A percentile compares a stretch with the other conserved stretches of the same genome.
Evolutionary conservation across 108 stramenopile genomes (phyloP).

Genomic region (Cyclostephanos invisitatus): DNA sequence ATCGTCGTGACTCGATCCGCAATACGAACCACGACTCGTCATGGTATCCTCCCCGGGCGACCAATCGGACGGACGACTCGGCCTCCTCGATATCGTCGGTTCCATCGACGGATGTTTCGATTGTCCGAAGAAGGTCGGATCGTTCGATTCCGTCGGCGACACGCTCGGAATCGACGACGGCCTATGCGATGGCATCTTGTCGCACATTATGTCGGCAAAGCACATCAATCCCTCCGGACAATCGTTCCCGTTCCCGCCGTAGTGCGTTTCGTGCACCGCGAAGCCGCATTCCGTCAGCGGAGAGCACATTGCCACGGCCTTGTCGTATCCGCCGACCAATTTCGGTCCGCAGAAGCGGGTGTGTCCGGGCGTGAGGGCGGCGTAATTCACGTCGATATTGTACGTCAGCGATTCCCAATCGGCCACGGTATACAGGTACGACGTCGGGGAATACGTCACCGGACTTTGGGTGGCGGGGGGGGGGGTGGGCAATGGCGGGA

Average conservation of each 20-base stretch:
- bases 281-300: constrained; percentile 1
- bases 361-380: constrained; percentile 2
- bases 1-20: neutral
- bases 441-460: neutral
- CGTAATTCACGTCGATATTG: neutral
- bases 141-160: neutral
- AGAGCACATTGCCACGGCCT: neutral
- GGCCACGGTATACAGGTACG: neutral
- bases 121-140: neutral
- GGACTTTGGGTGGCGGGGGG: neutral
- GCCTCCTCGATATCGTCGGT: neutral
- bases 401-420: neutral
- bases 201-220: neutral
- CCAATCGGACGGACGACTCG: neutral
- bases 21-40: neutral
- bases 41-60: neutral
- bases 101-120: neutral
- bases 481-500: neutral
- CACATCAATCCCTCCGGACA: constrained; percentile 10
- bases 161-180: neutral
- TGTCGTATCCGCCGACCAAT: constrained; percentile 6
- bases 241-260: constrained; percentile 9
- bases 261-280: neutral
- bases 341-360: constrained; percentile 17
- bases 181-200: neutral